Evolutionary conservation across 768 basidiomycete genomes (phyloP), one percentile per base, ranked within the genome.

Genomic region (Leccinum truebloodii): DNA sequence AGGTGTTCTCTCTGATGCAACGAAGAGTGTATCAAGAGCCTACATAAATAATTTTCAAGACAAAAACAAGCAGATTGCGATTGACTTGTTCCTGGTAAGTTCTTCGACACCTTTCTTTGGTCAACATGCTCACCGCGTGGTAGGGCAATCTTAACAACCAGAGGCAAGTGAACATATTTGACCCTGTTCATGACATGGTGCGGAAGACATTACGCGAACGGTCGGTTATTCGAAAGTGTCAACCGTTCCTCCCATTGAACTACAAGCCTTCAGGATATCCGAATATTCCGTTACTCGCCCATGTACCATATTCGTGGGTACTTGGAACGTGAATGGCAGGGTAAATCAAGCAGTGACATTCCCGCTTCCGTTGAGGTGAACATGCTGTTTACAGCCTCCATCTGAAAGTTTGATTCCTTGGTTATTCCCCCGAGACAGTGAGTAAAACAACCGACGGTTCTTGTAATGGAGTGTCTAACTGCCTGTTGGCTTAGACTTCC

Each of bases 1-100:
- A 84, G 95, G 96, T 52, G 84, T 98, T 46, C 75, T 99, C 24
- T 95, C 94, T 6, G 95, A 99, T 77, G 97, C 96, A 4, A 96
- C 94, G 4, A 99, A 99, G 74, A 95, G 92, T 67, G 90, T 94
- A 34, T 94, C 92, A 3, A 86, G 96, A 61, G 95, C 95, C 39
- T 99, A 98, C 69, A 96, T 98, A 69, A 97, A 95, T 69, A 98
- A 98, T 71, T 97, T 99, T 71, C 91, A 95, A 68, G 97, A 99
- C 72, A 92, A 92, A 72, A 86, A 83, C 39, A 99, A 99, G 71
- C 97, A 99, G 69, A 73, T 83, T 3, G 94, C 95, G 0, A 98
- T 98, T 61, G 97, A 99, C 71, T 90, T 94, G 84, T 91, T 98
- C 68, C 79, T 99, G 67, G 96, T 95, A 57, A 49, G 86, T 74